Conservation (phyloP, 2,329 filamentous ascomycete genomes). For the Davidsoniella neocaledoniae region DNA sequence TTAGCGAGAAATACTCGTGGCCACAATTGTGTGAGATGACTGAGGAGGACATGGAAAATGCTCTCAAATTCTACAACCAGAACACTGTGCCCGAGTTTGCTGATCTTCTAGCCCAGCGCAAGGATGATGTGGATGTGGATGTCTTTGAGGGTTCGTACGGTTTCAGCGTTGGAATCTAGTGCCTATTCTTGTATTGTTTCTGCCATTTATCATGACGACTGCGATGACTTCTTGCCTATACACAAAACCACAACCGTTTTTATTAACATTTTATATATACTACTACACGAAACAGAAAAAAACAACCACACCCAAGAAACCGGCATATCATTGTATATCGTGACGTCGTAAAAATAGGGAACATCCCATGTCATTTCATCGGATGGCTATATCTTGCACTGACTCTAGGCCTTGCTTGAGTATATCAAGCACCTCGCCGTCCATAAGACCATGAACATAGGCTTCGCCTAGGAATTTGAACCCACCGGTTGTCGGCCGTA, state of each 20-base stretch:
- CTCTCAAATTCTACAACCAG: constrained; percentile 57
- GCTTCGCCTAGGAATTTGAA: constrained; percentile 17
- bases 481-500: constrained; percentile 12
- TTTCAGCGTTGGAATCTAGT: constrained; percentile 32
- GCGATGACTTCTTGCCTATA: no score
- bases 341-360: background rate
- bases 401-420: constrained; percentile 11
- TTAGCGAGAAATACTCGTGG: constrained; percentile 74
- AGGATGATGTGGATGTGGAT: constrained; percentile 29
- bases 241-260: no score
- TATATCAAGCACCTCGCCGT: constrained; percentile 16
- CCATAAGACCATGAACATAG: constrained; percentile 17
- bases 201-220: no score
- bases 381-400: constrained; percentile 12
- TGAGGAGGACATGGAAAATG: constrained; percentile 66
- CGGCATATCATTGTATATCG: background rate
- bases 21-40: constrained; percentile 71
- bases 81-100: constrained; percentile 39
- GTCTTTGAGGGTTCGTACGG: constrained; percentile 43
- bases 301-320: background rate
- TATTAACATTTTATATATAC: background rate
- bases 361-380: constrained; percentile 5
- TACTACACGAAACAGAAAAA: background rate
- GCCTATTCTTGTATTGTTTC: background rate
- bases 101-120: constrained; percentile 37